phyloP scores from a whole-genome alignment of 2,329 filamentous ascomycete species.

The Penicillium sp. region DNA sequence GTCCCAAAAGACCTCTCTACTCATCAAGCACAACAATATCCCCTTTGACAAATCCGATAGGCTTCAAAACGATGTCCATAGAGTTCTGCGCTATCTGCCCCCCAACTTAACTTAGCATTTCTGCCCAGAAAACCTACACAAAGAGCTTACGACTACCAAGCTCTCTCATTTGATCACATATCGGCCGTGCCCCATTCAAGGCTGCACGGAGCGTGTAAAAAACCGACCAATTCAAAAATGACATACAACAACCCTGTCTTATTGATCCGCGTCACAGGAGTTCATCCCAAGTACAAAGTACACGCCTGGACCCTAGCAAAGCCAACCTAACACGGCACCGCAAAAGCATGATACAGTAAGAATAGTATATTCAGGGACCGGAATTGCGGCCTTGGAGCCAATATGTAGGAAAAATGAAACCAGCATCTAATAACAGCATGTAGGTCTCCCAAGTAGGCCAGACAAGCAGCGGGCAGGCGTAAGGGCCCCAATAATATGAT shows the following conservation, averaged over 20 bases:
- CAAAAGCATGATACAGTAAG: background rate
- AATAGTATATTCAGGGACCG: background rate
- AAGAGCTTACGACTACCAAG: background rate
- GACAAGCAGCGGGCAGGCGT: background rate
- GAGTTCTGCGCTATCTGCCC: background rate
- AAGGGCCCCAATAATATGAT: slow-evolving; percentile 13
- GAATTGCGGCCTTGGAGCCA: background rate
- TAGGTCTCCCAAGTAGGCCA: background rate
- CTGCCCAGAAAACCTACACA: background rate
- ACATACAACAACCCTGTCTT: background rate
- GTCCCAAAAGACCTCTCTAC: background rate
- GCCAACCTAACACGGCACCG: background rate
- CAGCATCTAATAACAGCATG: slow-evolving; percentile 4
- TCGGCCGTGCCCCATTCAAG: background rate
- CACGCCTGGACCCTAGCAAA: background rate
- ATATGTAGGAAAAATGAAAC: slow-evolving; percentile 7
- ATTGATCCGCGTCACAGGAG: background rate
- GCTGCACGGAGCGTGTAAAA: background rate
- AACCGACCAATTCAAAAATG: background rate
- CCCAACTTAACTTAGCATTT: background rate
- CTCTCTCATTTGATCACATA: background rate
- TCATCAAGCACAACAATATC: no score
- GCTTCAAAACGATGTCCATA: background rate
- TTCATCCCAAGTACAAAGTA: background rate
- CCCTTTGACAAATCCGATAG: background rate